Base-by-base conservation (phyloP, 2,329 filamentous ascomycete genomes). In the Beauveria brongniartii region DNA sequence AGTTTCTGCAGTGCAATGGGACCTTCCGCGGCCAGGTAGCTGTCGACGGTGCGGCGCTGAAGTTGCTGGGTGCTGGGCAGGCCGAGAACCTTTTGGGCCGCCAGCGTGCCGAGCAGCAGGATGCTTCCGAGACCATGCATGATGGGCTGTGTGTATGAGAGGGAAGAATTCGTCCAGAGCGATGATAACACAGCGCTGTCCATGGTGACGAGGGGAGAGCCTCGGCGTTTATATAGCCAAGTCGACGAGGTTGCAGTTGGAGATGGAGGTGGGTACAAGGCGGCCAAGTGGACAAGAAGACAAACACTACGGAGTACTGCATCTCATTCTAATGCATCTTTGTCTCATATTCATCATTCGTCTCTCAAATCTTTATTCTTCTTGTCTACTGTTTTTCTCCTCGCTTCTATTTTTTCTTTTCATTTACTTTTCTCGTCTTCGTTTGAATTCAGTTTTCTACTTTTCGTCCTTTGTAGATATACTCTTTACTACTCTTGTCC, bases 101-200 rank as follows among this genome's bases (percentile, higher is more conserved):
- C 80, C 64, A 77, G 72, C 57, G 77, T 76, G 72, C 81, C 79
- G 62, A 83, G 71, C 30, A 84, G 70, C 37, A 83, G 65, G 37
- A 80, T 71, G 60, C 79, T 79, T 28, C 78, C 74, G 64, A 83
- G 64, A 57, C 78, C 72, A 66, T 82, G 75, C 80, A 82, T 82
- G 69, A 51, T 55, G 41, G 77, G 74, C 63, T 73, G 69, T 44
- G 70, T 62, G 37, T 69, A 51, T 30, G 65, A 14, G 66, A 69
- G 50, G 69, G 63, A 46, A 65, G 44, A 62, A 40, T 20, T 24
- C 22, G 40, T 59, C 59, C 48, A 58, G 28, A 57, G 9, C 1
- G 50, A 55, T 20, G 22, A 16, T 44, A 51, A 24, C 8, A 9
- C 18, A 12, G 24, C 8, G 22, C 18, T n/a, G 12, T 26, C 18